Evolutionary conservation across 2,329 filamentous ascomycete genomes (phyloP), one percentile per base, ranked within the genome.

Genomic region (Cercospora janseana): DNA sequence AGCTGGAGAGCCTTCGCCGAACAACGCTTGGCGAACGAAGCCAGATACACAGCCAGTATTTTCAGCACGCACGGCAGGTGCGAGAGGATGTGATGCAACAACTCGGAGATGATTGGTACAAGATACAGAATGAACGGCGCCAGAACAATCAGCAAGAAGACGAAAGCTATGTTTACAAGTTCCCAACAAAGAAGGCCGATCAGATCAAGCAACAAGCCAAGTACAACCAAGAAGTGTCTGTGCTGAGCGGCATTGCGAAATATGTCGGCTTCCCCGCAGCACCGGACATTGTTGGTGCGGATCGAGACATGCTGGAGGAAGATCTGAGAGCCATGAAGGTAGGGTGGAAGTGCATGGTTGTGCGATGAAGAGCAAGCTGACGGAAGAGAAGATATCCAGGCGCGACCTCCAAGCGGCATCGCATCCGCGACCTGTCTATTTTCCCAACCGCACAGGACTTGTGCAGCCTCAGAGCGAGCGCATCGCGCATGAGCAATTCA

Each of bases 231-330:
- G 93, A 98, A 68, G 91, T 98, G 4, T 95, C 91, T 0, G 82
- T 96, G 21, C 74, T 98, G 50, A 85, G 91, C 4, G 92, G 92
- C 28, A 79, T 97, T 44, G 91, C 92, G 27, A 97, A 96, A 71
- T 91, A 96, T 67, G 85, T 95, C 63, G 93, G 93, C 18, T 98
- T 98, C 71, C 93, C 93, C 27, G 91, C 92, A 24, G 93, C 91
- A n/a, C 93, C 93, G 15, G 79, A 87, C 26, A 85, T 98, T 70
- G 77, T 77, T 51, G 80, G 87, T 32, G 87, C 88, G 20, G 84
- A 85, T 28, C 70, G 79, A 16, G 75, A 79, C 8, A 89, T 96
- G 64, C 72, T 93, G 38, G 88, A 95, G 48, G 86, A 92, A 42
- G 93, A 98, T 71, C 75, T 97, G 57, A 84, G 87, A 67, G 86